Evolutionary conservation across 805 yeast genomes (phyloP).

Genomic region (Wickerhamiella brachini): DNA sequence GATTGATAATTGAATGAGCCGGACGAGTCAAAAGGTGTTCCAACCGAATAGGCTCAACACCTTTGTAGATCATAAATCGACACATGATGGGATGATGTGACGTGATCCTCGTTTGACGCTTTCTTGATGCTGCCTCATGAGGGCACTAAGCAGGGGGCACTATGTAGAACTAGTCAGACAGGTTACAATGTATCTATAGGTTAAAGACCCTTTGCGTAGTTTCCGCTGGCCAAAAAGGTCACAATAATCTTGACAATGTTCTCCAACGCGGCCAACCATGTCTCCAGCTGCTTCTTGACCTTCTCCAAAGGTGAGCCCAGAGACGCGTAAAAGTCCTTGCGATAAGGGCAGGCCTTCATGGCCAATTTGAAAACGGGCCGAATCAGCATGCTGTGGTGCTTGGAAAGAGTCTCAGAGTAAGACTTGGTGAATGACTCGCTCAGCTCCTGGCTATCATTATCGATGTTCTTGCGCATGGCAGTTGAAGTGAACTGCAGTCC

Average conservation of each 20-base stretch:
- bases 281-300: conserved; percentile 49
- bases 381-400: conserved; percentile 69
- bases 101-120: too few relatives aligned
- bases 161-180: too few relatives aligned
- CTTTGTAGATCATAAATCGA: conserved; percentile 81
- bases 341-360: conserved; percentile 89
- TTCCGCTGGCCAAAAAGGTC: conserved; percentile 64
- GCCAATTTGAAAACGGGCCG: conserved; percentile 85
- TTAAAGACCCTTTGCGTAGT: conserved; percentile 82
- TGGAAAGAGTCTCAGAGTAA: conserved; percentile 65
- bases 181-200: too few relatives aligned
- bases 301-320: conserved; percentile 46
- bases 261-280: conserved; percentile 70
- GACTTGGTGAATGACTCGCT: conserved; percentile 70
- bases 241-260: conserved; percentile 56
- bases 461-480: conserved; percentile 70
- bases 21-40: conserved; percentile 85
- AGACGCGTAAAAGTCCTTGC: conserved; percentile 71
- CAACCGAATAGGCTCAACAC: conserved; percentile 74
- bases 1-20: conserved; percentile 94
- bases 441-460: conserved; percentile 48
- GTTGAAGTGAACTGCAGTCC: conserved; percentile 85
- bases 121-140: too few relatives aligned
- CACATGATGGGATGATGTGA: conserved; percentile 43
- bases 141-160: too few relatives aligned